Percentiles rank a stretch among this genome's conserved stretches.
Evolutionary conservation across 2,329 filamentous ascomycete species (phyloP).

Genomic region (Diaporthe nobilis): DNA sequence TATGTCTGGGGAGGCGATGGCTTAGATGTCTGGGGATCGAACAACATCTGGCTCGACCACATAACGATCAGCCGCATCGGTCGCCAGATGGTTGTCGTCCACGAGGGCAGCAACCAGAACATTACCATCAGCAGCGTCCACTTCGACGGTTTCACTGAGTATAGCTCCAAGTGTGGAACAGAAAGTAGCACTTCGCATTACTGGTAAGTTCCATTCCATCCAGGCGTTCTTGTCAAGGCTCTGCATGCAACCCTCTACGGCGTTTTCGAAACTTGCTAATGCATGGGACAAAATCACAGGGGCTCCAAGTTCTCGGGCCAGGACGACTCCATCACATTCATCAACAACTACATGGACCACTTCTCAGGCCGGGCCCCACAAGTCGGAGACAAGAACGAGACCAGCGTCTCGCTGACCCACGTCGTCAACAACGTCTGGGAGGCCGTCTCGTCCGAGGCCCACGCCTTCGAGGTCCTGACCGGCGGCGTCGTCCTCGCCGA

Average conservation of each 20-base stretch:
- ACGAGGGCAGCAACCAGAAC: constrained; percentile 10
- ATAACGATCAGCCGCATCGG: constrained; percentile 70
- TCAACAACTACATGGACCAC: constrained; percentile 73
- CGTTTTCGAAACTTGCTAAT: no score
- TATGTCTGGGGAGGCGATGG: constrained; percentile 72
- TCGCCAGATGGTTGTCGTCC: constrained; percentile 58
- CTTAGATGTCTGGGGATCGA: constrained; percentile 63
- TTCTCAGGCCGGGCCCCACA: constrained; percentile 70
- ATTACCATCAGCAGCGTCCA: constrained; percentile 19
- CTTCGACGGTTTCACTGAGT: constrained; percentile 14
- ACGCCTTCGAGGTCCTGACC: constrained; percentile 68
- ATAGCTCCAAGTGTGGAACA: background rate
- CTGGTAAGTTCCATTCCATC: background rate
- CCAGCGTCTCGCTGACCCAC: constrained; percentile 61
- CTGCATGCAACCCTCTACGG: no score
- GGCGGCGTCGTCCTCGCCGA: constrained; percentile 65
- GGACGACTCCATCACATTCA: constrained; percentile 69
- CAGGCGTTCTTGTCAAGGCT: no score
- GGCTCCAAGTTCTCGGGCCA: constrained; percentile 52
- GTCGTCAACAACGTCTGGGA: constrained; percentile 70
- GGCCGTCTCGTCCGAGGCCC: constrained; percentile 56
- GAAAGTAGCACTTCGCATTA: constrained; percentile 17
- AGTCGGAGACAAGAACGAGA: constrained; percentile 58
- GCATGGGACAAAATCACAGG: no score
- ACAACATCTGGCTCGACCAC: constrained; percentile 66